These are phyloP conservation scores for Sporothrix mexicana DNA, from an alignment of 2,329 filamentous ascomycete genomes.

Conservation along the genomic window DNA sequence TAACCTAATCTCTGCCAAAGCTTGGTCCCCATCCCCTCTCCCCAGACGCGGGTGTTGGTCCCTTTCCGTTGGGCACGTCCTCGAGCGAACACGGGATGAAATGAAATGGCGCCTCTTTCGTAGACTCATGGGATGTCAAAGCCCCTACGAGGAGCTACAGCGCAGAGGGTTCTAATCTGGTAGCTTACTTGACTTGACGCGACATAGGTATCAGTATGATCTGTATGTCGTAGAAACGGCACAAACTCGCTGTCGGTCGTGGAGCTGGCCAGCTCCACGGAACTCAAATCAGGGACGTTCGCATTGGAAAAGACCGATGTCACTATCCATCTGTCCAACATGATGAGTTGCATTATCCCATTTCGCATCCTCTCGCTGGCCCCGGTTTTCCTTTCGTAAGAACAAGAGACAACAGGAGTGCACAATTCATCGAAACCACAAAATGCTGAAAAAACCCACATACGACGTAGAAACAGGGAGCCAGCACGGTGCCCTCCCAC, in stretches of 20 bases:
- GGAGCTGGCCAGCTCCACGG: neutral
- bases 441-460: too few relatives aligned
- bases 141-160: neutral
- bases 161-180: neutral
- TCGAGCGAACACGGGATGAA: neutral
- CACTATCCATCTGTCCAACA: neutral
- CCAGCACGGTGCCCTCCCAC: neutral
- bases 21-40: neutral
- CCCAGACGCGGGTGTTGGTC: neutral
- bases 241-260: constrained; percentile 12
- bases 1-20: neutral
- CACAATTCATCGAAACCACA: neutral
- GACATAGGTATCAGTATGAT: neutral
- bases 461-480: neutral
- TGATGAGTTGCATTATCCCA: neutral
- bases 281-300: neutral
- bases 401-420: neutral
- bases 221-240: neutral
- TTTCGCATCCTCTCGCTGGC: neutral
- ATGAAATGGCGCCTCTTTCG: neutral
- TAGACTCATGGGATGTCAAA: neutral
- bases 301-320: neutral
- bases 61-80: neutral
- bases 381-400: constrained; percentile 24
- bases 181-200: neutral